phyloP scores from a whole-genome alignment of 306 rosid genomes.

The Trifolium repens region DNA sequence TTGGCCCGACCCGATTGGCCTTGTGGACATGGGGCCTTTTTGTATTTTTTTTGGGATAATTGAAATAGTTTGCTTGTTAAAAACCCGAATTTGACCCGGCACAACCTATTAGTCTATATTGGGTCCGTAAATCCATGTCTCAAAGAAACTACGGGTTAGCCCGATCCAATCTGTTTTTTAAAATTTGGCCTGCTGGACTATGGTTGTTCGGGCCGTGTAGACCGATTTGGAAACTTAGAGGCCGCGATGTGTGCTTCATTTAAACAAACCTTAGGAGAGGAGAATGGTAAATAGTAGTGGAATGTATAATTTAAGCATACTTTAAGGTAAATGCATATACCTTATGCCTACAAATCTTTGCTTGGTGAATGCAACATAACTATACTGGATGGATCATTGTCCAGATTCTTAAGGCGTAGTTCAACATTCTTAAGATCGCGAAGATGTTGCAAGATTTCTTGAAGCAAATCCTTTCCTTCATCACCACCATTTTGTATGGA shows the following conservation, averaged over 20 bases:
- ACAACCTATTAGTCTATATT: not conserved
- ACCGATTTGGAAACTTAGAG: not conserved
- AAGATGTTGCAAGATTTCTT: constrained; percentile 75
- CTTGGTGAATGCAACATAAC: constrained; percentile 41
- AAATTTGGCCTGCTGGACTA: not conserved
- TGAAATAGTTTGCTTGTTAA: no score
- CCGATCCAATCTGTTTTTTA: not conserved
- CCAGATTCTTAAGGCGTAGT: constrained; percentile 47
- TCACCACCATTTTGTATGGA: constrained; percentile 75
- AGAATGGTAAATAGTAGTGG: not conserved
- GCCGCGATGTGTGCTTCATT: not conserved
- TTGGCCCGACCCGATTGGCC: not conserved
- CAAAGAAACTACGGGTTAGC: not conserved
- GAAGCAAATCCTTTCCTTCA: constrained; percentile 70
- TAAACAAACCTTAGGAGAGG: not conserved
- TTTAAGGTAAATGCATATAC: constrained; percentile 26
- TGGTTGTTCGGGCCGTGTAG: not conserved
- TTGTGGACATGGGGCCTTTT: not conserved
- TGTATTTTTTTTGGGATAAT: no score
- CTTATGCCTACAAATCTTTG: constrained; percentile 30
- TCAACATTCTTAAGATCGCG: constrained; percentile 73
- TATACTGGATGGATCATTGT: constrained; percentile 44
- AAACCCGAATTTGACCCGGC: no score
- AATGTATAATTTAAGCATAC: not conserved
- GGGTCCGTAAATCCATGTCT: not conserved